Evolutionary conservation across 192 early-diverging fungal genomes (phyloP).

Genomic region (Umbelopsis sp.): DNA sequence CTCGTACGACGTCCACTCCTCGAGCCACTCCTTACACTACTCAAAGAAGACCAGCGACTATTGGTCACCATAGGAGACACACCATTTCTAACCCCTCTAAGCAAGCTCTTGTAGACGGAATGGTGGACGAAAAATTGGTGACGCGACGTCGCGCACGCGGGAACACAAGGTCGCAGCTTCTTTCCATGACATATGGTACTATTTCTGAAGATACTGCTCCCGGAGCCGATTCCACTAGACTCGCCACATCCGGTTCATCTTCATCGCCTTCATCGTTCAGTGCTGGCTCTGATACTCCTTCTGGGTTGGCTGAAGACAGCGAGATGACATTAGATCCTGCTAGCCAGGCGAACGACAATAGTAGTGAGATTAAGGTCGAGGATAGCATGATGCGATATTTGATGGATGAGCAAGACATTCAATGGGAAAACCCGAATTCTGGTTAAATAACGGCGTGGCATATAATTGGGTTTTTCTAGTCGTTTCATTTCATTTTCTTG

Average conservation of each 20-base stretch:
- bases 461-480: not conserved
- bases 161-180: not conserved
- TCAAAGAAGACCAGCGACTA: conserved; percentile 9
- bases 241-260: not conserved
- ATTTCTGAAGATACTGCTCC: not conserved
- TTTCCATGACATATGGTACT: conserved; percentile 2
- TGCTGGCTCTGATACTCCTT: conserved; percentile 1
- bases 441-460: not conserved
- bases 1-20: not conserved
- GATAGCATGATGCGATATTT: conserved; percentile 15
- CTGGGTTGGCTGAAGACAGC: not conserved
- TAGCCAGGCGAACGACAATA: not conserved
- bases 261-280: conserved; percentile 10
- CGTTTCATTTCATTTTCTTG: not conserved
- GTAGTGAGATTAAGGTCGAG: not conserved
- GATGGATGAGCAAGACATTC: conserved; percentile 11
- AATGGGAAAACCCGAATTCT: not conserved
- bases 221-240: not conserved
- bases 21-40: not conserved
- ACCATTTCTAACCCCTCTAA: conserved; percentile 9
- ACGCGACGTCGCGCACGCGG: not conserved
- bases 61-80: conserved; percentile 9
- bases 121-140: not conserved
- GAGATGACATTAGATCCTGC: conserved; percentile 2
- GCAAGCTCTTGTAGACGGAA: not conserved